Conservation (phyloP, 257 asterid species). For the Gentiana dahurica region DNA sequence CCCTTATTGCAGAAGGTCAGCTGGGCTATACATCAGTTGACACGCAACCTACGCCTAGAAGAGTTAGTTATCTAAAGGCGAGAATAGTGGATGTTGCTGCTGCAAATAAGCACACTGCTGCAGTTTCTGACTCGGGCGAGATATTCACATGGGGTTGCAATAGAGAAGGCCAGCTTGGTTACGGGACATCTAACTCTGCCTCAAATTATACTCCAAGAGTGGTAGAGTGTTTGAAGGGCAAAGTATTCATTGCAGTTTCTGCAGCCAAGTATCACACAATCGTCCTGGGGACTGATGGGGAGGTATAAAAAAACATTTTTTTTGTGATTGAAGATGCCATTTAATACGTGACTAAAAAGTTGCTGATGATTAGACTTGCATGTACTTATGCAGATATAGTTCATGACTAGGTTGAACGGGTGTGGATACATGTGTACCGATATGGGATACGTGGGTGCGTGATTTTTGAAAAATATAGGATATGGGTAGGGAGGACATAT, state of each 20-base stretch:
- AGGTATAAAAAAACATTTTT: constrained; percentile 32
- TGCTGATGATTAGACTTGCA: background rate
- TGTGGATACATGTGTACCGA: too few relatives aligned
- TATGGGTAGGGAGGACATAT: too few relatives aligned
- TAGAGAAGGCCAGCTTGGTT: constrained; percentile 98
- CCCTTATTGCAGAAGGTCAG: constrained; percentile 74
- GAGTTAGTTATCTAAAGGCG: constrained; percentile 77
- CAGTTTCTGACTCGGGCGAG: constrained; percentile 84
- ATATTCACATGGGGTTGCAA: constrained; percentile 99
- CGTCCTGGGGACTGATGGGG: constrained; percentile 92
- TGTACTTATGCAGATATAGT: too few relatives aligned
- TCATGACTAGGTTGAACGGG: too few relatives aligned
- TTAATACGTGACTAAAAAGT: too few relatives aligned
- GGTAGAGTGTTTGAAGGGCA: constrained; percentile 91
- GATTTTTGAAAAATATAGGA: too few relatives aligned
- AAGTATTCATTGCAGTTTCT: constrained; percentile 56
- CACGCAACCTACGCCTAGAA: constrained; percentile 92
- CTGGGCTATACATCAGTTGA: constrained; percentile 99
- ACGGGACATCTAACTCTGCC: constrained; percentile 95
- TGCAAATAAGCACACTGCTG: constrained; percentile 96
- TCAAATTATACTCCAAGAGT: constrained; percentile 88
- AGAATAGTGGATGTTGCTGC: constrained; percentile 85
- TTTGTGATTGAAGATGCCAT: background rate
- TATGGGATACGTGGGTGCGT: too few relatives aligned
- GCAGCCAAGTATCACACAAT: constrained; percentile 92